These are phyloP conservation scores for Picea mariana DNA, from an alignment of 83 land plant genomes.

Conservation along the genomic window DNA sequence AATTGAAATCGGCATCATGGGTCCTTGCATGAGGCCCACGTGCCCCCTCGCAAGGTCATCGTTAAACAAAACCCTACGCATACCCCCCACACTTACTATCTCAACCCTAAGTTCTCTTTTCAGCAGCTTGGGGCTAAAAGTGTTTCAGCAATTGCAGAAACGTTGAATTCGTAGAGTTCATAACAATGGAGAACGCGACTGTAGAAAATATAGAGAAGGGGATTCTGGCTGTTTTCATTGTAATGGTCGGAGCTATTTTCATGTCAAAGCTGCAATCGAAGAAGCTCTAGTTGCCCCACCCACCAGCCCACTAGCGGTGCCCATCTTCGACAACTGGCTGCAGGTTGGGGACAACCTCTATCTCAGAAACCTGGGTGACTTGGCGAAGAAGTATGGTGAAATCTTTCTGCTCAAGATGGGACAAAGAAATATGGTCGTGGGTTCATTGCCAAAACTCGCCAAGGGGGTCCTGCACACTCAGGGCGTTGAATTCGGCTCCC, in stretches of 20 bases:
- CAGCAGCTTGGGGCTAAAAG: no score
- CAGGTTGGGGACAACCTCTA: slow-evolving; percentile 53
- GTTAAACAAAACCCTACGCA: no score
- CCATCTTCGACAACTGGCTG: slow-evolving; percentile 51
- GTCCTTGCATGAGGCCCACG: no score
- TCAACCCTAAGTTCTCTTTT: no score
- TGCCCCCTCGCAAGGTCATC: no score
- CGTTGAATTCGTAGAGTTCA: no score
- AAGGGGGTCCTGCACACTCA: slow-evolving; percentile 51
- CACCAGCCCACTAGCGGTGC: slow-evolving; percentile 38
- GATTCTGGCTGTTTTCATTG: slow-evolving; percentile 22
- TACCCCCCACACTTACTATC: no score
- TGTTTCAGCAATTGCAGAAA: no score
- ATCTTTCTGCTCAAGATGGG: slow-evolving; percentile 45
- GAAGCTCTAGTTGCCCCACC: slow-evolving; percentile 41
- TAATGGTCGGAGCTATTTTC: slow-evolving; percentile 23
- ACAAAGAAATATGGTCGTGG: slow-evolving; percentile 39
- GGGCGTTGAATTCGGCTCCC: slow-evolving; percentile 48
- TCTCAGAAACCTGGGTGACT: slow-evolving; percentile 35
- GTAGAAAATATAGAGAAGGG: background rate
- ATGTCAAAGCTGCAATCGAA: slow-evolving; percentile 17
- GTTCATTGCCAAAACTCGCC: slow-evolving; percentile 42
- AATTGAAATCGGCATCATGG: no score
- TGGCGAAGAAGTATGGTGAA: slow-evolving; percentile 43
- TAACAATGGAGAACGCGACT: background rate